Base-by-base conservation (phyloP, 208 protist species). In the Phytomonas sp. region DNA sequence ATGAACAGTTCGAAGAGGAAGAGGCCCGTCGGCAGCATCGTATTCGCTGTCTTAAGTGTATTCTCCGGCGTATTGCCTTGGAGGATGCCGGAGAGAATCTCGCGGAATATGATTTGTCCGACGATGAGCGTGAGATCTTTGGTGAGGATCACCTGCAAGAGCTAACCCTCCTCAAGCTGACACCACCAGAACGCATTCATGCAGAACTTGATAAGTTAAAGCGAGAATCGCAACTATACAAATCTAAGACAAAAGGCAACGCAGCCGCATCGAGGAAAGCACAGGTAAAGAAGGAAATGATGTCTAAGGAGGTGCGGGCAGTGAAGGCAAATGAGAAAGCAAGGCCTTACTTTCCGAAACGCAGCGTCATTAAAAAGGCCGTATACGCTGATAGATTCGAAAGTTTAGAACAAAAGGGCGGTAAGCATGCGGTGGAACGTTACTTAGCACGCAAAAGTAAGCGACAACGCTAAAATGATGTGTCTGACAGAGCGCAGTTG, bases 81-180 rank as follows among this genome's bases (percentile, higher is more conserved):
- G 87, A 96, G 75, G 72, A 82, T 23, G 80, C 79, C 5, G 88
- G 81, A 9, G 85, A 81, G 40, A 83, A 92, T 68, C 61, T 89
- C 9, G 85, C 85, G 6, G 86, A 95, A 73, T 92, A 93, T 76
- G 87, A 95, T 71, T 66, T 92, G 23, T 90, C 87, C n/a, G 85
- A 92, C 30, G 77, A 78, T 37, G 87, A 96, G 74, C 76, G 81
- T 31, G 85, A 93, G 26, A 76, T 86, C 20, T 93, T 93, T 70
- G 86, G 84, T n/a, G 78, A 78, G 34, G 87, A 92, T 32, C 78
- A 88, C 62, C 75, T 72, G 36, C 77, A 81, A 20, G 91, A 96
- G 51, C 66, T 92, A 33, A 63, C 66, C 0, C 67, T 62, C 61
- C 73, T 92, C 71, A 88, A 87, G 72, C 77, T 80, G 23, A 87